A percentile compares a stretch with the other conserved stretches of the same genome.
Conservation (phyloP, 495 filamentous ascomycete species). For the Aspergillus asperescens region DNA sequence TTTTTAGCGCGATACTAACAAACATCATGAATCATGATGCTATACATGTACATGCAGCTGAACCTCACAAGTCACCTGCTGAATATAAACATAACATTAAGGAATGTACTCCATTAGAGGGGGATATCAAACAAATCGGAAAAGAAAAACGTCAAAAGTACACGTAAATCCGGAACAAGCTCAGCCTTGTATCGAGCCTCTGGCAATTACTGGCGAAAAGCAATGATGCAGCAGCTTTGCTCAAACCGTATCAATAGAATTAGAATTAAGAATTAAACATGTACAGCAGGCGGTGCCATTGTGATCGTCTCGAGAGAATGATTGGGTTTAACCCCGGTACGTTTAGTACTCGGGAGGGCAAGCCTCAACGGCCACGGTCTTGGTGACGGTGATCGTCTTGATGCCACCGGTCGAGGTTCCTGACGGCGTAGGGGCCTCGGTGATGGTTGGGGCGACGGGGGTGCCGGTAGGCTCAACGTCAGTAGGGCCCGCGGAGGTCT, state of each 20-base stretch:
- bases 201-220: too few species aligned
- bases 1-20: not conserved
- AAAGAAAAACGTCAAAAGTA: constrained; percentile 10
- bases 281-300: constrained; percentile 30
- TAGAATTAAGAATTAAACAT: constrained; percentile 41
- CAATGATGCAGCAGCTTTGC: too few species aligned
- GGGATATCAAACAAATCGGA: constrained; percentile 20
- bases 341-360: constrained; percentile 25
- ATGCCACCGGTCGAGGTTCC: too few species aligned
- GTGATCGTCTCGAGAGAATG: constrained; percentile 19
- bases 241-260: constrained; percentile 14
- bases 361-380: constrained; percentile 29
- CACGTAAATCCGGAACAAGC: constrained; percentile 13
- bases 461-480: constrained; percentile 7
- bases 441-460: constrained; percentile 11
- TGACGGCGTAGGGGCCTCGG: too few species aligned
- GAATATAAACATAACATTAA: constrained; percentile 16
- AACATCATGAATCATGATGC: constrained; percentile 7
- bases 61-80: not conserved
- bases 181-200: too few species aligned
- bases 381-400: constrained; percentile 26
- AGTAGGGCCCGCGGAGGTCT: constrained; percentile 15
- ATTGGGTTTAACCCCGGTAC: not conserved
- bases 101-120: constrained; percentile 40
- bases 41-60: constrained; percentile 3